phyloP scores from a whole-genome alignment of 495 filamentous ascomycete genomes.

The Aspergillus avenaceus region DNA sequence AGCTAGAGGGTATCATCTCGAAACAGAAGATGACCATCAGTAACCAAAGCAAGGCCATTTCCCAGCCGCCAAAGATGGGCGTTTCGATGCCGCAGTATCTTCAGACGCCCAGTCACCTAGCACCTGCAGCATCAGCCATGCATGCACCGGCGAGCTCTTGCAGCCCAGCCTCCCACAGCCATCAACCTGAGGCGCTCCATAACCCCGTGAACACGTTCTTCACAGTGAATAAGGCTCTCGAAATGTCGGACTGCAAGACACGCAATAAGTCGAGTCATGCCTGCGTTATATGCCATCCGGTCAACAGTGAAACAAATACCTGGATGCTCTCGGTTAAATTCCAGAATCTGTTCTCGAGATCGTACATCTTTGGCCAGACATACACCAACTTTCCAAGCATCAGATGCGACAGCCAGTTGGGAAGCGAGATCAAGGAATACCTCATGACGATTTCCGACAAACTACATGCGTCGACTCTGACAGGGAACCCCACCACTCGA shows the following conservation, averaged over 20 bases:
- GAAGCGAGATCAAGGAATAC: constrained; percentile 11
- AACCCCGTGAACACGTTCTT: too few relatives aligned
- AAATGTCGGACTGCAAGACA: neutral
- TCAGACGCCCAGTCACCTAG: constrained; percentile 9
- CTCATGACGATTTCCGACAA: constrained; percentile 14
- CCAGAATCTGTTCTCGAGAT: constrained; percentile 6
- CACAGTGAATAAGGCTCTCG: neutral
- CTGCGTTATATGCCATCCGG: neutral
- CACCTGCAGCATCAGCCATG: too few relatives aligned
- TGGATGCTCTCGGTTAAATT: constrained; percentile 6
- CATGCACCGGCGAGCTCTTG: too few relatives aligned
- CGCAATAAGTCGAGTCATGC: neutral
- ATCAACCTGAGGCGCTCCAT: too few relatives aligned
- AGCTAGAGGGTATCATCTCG: constrained; percentile 16
- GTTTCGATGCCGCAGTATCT: constrained; percentile 6
- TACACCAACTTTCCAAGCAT: constrained; percentile 13
- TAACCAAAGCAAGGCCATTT: constrained; percentile 25
- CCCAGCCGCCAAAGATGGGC: constrained; percentile 12
- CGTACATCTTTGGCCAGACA: constrained; percentile 5
- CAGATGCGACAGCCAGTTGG: constrained; percentile 11
- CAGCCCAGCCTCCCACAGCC: constrained; percentile 8
- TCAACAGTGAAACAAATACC: constrained; percentile 1
- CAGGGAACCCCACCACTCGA: constrained; percentile 14
- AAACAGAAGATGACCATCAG: constrained; percentile 23
- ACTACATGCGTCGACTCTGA: constrained; percentile 10